Conservation (phyloP, 306 rosid species). For the Cicer yamashitae region DNA sequence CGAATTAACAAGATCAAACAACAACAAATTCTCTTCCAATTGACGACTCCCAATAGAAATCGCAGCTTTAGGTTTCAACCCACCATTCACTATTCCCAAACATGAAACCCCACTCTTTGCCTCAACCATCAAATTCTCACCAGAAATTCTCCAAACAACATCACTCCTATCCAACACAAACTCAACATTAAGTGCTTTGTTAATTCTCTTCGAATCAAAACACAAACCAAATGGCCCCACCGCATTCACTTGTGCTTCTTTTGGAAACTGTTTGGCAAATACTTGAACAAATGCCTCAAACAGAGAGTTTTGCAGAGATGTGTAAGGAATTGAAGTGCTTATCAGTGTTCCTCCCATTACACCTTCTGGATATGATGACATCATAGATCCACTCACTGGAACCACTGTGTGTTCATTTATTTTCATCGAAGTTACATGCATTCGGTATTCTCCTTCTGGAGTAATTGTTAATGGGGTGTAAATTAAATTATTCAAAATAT, state of each 20-base stretch:
- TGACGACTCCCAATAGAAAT: constrained; percentile 52
- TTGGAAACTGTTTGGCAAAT: constrained; percentile 30
- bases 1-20: constrained; percentile 55
- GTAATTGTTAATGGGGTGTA: constrained; percentile 53
- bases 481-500: constrained; percentile 42
- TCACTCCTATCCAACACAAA: constrained; percentile 45
- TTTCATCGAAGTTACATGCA: constrained; percentile 46
- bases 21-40: constrained; percentile 53
- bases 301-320: constrained; percentile 48
- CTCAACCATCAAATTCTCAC: constrained; percentile 51
- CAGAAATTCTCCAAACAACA: constrained; percentile 53
- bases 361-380: neutral
- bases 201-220: constrained; percentile 39
- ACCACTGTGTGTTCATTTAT: constrained; percentile 47
- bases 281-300: constrained; percentile 42
- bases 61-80: constrained; percentile 41
- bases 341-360: constrained; percentile 48
- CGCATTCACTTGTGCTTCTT: constrained; percentile 39
- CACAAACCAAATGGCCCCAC: constrained; percentile 62
- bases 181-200: constrained; percentile 42
- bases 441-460: constrained; percentile 54
- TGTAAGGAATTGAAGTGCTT: constrained; percentile 56
- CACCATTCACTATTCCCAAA: constrained; percentile 61
- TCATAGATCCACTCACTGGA: constrained; percentile 17
- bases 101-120: constrained; percentile 51